phyloP scores from a whole-genome alignment of 352 stramenopile genomes.

The Pilasporangium apinafurcum region DNA sequence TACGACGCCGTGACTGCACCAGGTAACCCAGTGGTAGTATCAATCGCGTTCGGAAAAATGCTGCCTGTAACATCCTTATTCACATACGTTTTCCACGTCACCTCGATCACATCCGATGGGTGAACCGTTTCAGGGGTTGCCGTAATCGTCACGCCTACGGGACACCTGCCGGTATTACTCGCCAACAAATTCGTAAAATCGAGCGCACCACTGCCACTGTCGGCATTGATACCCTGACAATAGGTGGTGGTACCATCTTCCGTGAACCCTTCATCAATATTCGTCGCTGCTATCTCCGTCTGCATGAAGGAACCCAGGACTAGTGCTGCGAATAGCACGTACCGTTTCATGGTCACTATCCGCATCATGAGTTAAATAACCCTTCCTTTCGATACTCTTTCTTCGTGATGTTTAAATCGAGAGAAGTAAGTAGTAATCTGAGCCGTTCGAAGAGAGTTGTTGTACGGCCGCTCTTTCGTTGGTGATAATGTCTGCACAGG shows the following conservation, averaged over 20 bases:
- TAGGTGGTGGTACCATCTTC: conserved; percentile 64
- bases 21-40: conserved; percentile 27
- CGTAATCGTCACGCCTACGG: conserved; percentile 39
- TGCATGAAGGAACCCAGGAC: background rate
- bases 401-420: too few relatives aligned
- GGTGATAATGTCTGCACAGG: too few relatives aligned
- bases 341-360: background rate
- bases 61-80: conserved; percentile 20
- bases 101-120: conserved; percentile 33
- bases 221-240: conserved; percentile 44
- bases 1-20: conserved; percentile 26
- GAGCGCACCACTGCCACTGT: conserved; percentile 16
- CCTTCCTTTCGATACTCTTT: too few relatives aligned
- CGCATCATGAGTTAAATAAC: too few relatives aligned
- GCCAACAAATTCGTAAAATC: conserved; percentile 36
- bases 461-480: too few relatives aligned
- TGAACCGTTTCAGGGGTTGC: conserved; percentile 32
- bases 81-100: conserved; percentile 45
- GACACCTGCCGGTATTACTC: conserved; percentile 48
- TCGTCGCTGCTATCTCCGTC: conserved; percentile 6
- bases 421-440: too few relatives aligned
- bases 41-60: conserved; percentile 63
- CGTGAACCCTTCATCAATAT: conserved; percentile 63
- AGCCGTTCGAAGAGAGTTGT: too few relatives aligned
- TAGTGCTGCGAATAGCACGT: conserved; percentile 1